Evolutionary conservation across 805 yeast species (phyloP).

Genomic region (Metschnikowia chrysomelidarum): DNA sequence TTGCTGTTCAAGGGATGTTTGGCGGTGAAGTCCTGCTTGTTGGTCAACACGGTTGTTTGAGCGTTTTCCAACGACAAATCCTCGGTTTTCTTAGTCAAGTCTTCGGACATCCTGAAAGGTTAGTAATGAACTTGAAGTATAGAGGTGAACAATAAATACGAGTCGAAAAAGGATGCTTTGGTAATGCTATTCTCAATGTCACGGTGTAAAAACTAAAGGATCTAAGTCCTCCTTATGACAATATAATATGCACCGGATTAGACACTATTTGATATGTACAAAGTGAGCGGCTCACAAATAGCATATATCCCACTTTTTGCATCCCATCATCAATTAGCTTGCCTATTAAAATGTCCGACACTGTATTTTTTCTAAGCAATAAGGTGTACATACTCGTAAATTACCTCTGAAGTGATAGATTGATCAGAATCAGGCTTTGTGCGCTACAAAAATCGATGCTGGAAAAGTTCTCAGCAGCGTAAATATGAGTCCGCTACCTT

Average conservation of each 20-base stretch:
- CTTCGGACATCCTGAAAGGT: conserved; percentile 39
- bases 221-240: too few relatives aligned
- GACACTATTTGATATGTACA: too few relatives aligned
- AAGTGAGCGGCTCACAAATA: too few relatives aligned
- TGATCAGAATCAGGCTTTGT: conserved; percentile 1
- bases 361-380: neutral
- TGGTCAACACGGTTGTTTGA: conserved; percentile 56
- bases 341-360: too few relatives aligned
- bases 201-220: too few relatives aligned
- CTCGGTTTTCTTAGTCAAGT: conserved; percentile 44
- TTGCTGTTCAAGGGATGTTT: conserved; percentile 86
- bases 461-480: conserved; percentile 25
- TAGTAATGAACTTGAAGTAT: conserved; percentile 9
- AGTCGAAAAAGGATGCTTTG: too few relatives aligned
- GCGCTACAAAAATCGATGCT: conserved; percentile 21
- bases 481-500: conserved; percentile 17
- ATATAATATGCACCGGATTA: too few relatives aligned
- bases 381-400: conserved; percentile 11
- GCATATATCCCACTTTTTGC: too few relatives aligned
- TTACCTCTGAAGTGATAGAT: conserved; percentile 12
- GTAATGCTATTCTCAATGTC: too few relatives aligned
- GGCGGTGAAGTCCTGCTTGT: conserved; percentile 62
- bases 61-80: conserved; percentile 39
- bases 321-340: too few relatives aligned
- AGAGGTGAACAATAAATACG: too few relatives aligned